Evolutionary conservation across 441 rosid genomes (phyloP).

Genomic region (Mallotus repandus): DNA sequence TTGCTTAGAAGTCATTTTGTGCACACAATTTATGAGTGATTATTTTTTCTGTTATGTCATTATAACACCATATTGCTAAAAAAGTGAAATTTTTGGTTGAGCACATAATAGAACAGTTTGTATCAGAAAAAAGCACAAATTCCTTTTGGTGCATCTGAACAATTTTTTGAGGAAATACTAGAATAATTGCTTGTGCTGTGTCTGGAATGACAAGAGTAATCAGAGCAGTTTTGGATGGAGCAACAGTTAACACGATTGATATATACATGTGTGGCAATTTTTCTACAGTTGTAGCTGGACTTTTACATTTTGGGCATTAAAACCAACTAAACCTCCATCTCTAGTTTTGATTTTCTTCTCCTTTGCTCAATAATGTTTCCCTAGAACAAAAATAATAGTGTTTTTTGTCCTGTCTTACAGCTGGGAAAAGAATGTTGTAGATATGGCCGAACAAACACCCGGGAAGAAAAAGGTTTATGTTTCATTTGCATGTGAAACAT

Average conservation of each 20-base stretch:
- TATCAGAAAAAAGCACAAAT: neutral
- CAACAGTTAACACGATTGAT: neutral
- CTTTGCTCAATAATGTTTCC: neutral
- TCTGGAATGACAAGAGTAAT: neutral
- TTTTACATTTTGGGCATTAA: neutral
- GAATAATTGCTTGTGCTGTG: neutral
- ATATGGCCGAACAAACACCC: conserved; percentile 62
- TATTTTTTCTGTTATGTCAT: neutral
- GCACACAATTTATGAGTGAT: neutral
- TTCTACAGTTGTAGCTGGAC: neutral
- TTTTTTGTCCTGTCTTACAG: conserved; percentile 31
- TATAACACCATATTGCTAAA: neutral
- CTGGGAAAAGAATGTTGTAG: conserved; percentile 81
- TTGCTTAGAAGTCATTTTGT: neutral
- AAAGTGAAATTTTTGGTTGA: neutral
- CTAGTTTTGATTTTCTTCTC: neutral
- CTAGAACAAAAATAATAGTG: neutral
- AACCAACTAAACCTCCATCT: neutral
- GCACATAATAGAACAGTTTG: too few relatives aligned
- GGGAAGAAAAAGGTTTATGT: conserved; percentile 62
- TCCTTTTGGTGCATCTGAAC: neutral
- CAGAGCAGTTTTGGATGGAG: conserved; percentile 3
- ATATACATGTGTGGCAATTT: neutral
- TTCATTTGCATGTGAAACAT: conserved; percentile 83
- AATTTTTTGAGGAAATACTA: too few relatives aligned